Evolutionary conservation across 371 early-diverging fungal genomes (phyloP), one percentile per base, ranked within the genome.

Genomic region (Rhizomucor miehei): DNA sequence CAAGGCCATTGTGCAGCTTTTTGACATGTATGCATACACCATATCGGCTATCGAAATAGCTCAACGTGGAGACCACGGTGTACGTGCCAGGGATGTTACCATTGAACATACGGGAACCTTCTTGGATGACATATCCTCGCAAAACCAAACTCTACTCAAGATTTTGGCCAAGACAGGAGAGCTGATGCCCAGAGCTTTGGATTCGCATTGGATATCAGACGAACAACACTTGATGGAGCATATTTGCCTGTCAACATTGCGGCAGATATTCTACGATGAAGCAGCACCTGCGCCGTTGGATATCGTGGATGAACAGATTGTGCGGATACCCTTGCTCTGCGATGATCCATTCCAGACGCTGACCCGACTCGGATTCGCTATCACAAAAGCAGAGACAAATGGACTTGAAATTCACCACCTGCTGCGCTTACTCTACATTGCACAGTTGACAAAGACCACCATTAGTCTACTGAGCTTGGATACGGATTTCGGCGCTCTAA

Each of bases 21-120:
- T 54, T 45, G 71, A 73, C 36, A 71, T 76, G 73, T 73, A 68
- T 47, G 76, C 81, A 0, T 87, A 88, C 59, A 88, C 89, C 0
- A 81, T 92, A 29, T 65, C 82, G 5, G 67, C 81, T 36, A 72
- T 86, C 6, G 92, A 90, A 63, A 77, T 88, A 19, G 75, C 79
- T 1, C 80, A 84, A 37, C 77, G 92, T 12, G 87, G 89, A 1
- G 53, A 51, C 12, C 60, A 67, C 37, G 57, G 56, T 21, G 56
- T 62, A 0, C 63, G 63, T 2, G 56, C 70, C 9, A 57, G 68
- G 11, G 77, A 77, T 19, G 37, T 71, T 6, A 71, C 64, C 0
- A 63, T 73, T 0, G 77, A 77, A 24, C 68, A 73, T 35, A 73
- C 76, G 0, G 76, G 72, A 1, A 84, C 85, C 1, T 75, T 88